Evolutionary conservation across 495 filamentous ascomycete species (phyloP).

Genomic region (Amniculicola lignicola): DNA sequence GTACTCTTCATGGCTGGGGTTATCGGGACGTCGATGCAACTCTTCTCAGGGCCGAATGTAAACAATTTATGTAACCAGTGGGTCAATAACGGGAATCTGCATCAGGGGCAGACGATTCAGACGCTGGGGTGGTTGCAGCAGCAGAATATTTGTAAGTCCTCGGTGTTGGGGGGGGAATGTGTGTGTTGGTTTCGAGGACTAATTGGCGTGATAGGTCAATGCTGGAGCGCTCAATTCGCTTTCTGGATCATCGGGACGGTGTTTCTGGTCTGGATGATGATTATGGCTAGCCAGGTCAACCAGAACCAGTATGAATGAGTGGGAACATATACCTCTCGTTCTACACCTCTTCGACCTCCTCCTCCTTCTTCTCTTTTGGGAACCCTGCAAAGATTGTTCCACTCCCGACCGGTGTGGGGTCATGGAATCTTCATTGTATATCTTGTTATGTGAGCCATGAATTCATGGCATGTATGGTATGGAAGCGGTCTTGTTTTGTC

Average conservation of each 20-base stretch:
- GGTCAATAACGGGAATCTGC: conserved; percentile 56
- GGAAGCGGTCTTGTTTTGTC: background rate
- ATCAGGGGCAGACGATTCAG: conserved; percentile 59
- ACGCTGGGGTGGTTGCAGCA: conserved; percentile 88
- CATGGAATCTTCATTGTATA: conserved; percentile 7
- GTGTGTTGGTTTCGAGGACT: background rate
- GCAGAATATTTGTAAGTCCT: conserved; percentile 72
- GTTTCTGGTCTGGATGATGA: conserved; percentile 91
- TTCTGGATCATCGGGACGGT: conserved; percentile 75
- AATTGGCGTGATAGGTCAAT: conserved; percentile 41
- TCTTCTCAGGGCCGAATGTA: conserved; percentile 76
- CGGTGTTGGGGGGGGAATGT: background rate
- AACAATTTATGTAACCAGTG: conserved; percentile 76
- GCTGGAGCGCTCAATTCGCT: conserved; percentile 62
- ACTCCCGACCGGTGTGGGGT: too few relatives aligned
- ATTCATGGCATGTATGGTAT: conserved; percentile 6
- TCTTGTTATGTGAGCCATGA: background rate
- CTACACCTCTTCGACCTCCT: background rate
- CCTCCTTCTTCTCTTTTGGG: background rate
- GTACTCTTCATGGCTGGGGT: conserved; percentile 87
- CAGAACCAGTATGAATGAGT: conserved; percentile 52
- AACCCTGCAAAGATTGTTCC: background rate
- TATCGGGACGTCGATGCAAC: conserved; percentile 83
- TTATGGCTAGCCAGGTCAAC: conserved; percentile 88
- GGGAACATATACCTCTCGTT: background rate